Percentiles rank a stretch among this genome's conserved stretches.
Evolutionary conservation across 208 protist species (phyloP).

Genomic region (Trypanosoma avium): DNA sequence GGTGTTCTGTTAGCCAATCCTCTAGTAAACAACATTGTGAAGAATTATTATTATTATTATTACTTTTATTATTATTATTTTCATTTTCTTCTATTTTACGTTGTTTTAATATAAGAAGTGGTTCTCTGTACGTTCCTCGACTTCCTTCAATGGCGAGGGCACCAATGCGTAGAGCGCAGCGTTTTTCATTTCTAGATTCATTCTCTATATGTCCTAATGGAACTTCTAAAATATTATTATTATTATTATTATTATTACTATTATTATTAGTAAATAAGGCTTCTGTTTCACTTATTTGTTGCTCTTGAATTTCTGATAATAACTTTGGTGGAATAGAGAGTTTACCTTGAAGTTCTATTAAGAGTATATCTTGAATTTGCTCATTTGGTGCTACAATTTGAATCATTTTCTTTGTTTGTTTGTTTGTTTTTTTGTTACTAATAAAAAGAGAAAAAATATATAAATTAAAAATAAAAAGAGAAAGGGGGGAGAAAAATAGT

Average conservation of each 20-base stretch:
- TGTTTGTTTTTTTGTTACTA: neutral
- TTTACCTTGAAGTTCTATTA: conserved; percentile 72
- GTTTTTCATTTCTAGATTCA: conserved; percentile 44
- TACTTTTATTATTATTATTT: neutral
- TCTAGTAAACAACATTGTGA: conserved; percentile 20
- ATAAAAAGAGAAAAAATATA: neutral
- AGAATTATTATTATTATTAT: neutral
- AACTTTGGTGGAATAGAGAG: conserved; percentile 46
- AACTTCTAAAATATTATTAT: conserved; percentile 24
- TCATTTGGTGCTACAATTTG: conserved; percentile 37
- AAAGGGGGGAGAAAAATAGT: neutral
- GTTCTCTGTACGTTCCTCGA: conserved; percentile 30
- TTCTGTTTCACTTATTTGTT: conserved; percentile 4
- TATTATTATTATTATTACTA: neutral
- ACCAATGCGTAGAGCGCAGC: conserved; percentile 65
- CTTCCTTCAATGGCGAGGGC: conserved; percentile 54
- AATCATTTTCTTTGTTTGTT: conserved; percentile 38
- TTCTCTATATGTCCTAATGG: conserved; percentile 51
- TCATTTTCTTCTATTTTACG: neutral
- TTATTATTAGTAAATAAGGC: neutral
- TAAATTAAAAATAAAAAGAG: conserved; percentile 1
- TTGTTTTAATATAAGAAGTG: conserved; percentile 45
- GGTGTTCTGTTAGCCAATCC: conserved; percentile 59
- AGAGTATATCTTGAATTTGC: conserved; percentile 53
- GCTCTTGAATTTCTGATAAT: conserved; percentile 18